Conservation (phyloP, 208 protist genomes). For the Acanthamoeba sp. region DNA sequence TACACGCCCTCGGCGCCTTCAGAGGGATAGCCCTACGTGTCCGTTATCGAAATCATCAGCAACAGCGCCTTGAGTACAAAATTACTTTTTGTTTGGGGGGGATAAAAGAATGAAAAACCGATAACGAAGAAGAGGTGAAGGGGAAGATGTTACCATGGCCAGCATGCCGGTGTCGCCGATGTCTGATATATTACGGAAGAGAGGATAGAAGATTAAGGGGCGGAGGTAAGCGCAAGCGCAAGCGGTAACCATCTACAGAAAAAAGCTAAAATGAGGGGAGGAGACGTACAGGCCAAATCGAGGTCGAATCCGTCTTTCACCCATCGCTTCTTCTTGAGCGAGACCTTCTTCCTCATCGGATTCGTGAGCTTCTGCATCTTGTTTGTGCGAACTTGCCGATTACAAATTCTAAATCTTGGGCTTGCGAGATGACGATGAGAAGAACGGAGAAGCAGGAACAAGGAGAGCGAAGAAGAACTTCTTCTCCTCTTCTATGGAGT, state of each 20-base stretch:
- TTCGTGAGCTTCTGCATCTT: conserved; percentile 46
- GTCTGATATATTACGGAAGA: not conserved
- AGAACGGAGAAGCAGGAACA: no score
- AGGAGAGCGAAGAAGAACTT: no score
- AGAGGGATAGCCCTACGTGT: conserved; percentile 15
- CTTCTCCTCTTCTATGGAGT: no score
- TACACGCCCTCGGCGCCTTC: conserved; percentile 46
- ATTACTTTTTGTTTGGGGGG: not conserved
- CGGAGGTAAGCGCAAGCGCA: not conserved
- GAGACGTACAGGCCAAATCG: conserved; percentile 35
- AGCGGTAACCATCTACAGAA: not conserved
- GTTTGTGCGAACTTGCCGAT: not conserved
- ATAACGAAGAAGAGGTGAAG: not conserved
- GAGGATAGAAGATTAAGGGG: conserved; percentile 10
- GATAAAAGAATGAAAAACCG: not conserved
- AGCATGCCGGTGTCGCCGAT: not conserved
- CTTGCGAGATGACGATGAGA: no score
- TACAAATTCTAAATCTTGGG: no score
- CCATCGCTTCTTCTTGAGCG: conserved; percentile 51
- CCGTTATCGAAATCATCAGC: not conserved
- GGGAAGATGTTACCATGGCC: not conserved
- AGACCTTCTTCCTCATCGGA: conserved; percentile 64
- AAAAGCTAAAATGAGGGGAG: not conserved
- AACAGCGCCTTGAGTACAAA: not conserved
- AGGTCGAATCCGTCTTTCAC: conserved; percentile 59